phyloP scores from a whole-genome alignment of 257 asterid species.

The Solanum arcanum region DNA sequence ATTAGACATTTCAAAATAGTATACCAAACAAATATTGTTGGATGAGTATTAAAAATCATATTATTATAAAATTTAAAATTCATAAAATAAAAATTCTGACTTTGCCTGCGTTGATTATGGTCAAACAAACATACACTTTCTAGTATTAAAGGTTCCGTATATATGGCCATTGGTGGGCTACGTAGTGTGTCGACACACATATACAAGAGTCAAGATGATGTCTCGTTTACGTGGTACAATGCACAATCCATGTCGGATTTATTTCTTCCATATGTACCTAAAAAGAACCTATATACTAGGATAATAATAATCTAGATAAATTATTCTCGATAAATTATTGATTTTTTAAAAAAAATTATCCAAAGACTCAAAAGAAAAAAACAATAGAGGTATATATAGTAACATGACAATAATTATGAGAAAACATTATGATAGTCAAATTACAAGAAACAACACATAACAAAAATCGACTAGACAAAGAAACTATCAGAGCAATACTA shows the following conservation, averaged over 20 bases:
- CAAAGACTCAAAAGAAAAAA: background rate
- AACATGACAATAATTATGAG: too few relatives aligned
- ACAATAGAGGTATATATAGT: background rate
- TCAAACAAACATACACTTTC: background rate
- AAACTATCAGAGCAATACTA: background rate
- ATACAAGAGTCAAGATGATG: background rate
- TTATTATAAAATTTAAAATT: too few relatives aligned
- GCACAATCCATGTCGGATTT: background rate
- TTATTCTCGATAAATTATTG: too few relatives aligned
- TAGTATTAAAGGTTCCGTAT: background rate
- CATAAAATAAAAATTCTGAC: too few relatives aligned
- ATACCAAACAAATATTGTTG: too few relatives aligned
- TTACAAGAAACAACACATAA: background rate
- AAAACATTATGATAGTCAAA: background rate
- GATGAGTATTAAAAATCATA: too few relatives aligned
- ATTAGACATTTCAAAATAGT: too few relatives aligned
- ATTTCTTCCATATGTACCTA: background rate
- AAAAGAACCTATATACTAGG: background rate
- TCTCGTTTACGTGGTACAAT: background rate
- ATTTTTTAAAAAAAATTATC: too few relatives aligned
- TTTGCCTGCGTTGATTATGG: background rate
- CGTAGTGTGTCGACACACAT: slow-evolving; percentile 20
- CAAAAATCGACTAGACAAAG: background rate
- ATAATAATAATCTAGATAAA: too few relatives aligned
- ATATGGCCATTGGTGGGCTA: slow-evolving; percentile 28